These are phyloP conservation scores for Saccharomycopsis sp. DNA, from an alignment of 805 yeast species.

Conservation along the genomic window DNA sequence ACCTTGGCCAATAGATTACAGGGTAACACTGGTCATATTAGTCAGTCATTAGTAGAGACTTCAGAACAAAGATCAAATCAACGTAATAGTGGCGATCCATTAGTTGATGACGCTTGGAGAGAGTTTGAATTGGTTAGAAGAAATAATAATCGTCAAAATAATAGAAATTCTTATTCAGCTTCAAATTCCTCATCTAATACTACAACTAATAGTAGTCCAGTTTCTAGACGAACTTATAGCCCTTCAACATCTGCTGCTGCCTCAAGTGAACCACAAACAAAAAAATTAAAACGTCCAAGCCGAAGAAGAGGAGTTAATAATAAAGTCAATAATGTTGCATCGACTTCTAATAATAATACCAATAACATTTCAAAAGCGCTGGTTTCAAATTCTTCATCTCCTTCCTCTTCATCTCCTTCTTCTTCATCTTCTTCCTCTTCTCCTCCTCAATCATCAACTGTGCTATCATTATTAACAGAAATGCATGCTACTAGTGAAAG, in stretches of 20 bases:
- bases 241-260: no score
- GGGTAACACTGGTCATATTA: no score
- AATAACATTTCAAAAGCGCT: background rate
- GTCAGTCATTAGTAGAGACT: no score
- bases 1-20: no score
- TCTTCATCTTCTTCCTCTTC: background rate
- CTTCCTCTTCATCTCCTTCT: background rate
- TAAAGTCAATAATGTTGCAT: no score
- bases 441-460: background rate
- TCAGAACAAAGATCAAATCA: no score
- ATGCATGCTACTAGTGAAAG: background rate
- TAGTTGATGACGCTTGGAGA: slow-evolving; percentile 17
- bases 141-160: slow-evolving; percentile 2
- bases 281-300: background rate
- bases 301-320: no score
- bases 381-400: background rate
- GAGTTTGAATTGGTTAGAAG: slow-evolving; percentile 11
- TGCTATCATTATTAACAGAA: background rate
- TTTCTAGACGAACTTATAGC: no score
- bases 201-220: no score
- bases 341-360: background rate
- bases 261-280: background rate
- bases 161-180: background rate
- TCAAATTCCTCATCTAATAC: background rate
- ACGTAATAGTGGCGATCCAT: no score